Percentiles rank a stretch among this genome's conserved stretches.
Conservation (phyloP, 352 stramenopile species). For the Globisporangium nunn region DNA sequence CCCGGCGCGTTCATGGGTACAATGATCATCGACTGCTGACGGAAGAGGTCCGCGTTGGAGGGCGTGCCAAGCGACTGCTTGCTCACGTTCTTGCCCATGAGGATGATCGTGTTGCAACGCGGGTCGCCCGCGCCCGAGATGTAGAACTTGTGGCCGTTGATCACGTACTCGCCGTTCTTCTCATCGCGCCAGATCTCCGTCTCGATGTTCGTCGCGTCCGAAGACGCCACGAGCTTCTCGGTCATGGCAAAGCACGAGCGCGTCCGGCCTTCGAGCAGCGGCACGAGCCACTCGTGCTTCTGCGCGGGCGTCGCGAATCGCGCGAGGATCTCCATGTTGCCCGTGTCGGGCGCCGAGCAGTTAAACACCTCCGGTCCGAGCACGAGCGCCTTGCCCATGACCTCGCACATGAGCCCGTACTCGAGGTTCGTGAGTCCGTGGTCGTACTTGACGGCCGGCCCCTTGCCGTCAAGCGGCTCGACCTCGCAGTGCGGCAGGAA, state of each 20-base stretch:
- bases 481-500: conserved; percentile 83
- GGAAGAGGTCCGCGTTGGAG: conserved; percentile 47
- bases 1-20: conserved; percentile 89
- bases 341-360: conserved; percentile 94
- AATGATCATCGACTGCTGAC: conserved; percentile 87
- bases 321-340: conserved; percentile 98
- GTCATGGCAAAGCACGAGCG: conserved; percentile 97
- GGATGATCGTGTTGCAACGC: conserved; percentile 88
- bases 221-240: conserved; percentile 92
- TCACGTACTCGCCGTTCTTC: conserved; percentile 79
- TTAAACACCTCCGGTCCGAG: conserved; percentile 95
- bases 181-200: conserved; percentile 70
- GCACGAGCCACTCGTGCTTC: conserved; percentile 90
- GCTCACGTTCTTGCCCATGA: conserved; percentile 72
- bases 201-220: conserved; percentile 95
- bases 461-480: conserved; percentile 33
- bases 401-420: conserved; percentile 95
- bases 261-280: conserved; percentile 90
- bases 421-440: conserved; percentile 84
- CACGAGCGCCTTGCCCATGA: conserved; percentile 89
- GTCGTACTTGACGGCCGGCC: conserved; percentile 49
- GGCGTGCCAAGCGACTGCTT: conserved; percentile 14
- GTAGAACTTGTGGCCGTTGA: conserved; percentile 96
- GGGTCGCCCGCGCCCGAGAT: conserved; percentile 94
- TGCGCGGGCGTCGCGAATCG: conserved; percentile 89